Conservation (phyloP, 257 asterid genomes). For the Solanum lycopersicoides region DNA sequence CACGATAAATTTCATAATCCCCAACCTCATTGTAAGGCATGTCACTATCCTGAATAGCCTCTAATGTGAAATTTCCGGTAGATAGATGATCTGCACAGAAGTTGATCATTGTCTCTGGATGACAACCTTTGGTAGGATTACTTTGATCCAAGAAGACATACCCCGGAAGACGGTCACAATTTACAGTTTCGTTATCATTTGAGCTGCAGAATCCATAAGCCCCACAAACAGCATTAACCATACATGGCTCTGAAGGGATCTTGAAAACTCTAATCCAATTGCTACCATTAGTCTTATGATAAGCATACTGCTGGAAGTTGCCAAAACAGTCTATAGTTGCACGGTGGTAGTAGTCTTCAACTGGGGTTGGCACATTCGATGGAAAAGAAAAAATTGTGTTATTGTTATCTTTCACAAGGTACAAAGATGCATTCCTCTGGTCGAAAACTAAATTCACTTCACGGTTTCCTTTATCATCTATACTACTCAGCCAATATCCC, state of each 20-base stretch:
- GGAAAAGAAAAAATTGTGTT: background rate
- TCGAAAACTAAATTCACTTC: background rate
- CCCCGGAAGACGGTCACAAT: background rate
- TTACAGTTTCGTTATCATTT: background rate
- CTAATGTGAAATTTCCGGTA: background rate
- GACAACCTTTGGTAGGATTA: background rate
- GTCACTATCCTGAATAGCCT: background rate
- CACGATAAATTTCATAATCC: background rate
- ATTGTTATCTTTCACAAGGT: background rate
- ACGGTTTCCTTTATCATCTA: background rate
- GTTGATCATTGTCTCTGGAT: background rate
- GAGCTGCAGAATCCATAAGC: constrained; percentile 3
- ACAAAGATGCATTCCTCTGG: background rate
- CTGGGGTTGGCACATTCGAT: background rate
- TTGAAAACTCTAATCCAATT: background rate
- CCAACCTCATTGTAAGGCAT: background rate
- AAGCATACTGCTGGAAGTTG: background rate
- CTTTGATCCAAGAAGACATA: background rate
- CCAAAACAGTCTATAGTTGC: background rate
- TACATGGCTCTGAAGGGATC: background rate
- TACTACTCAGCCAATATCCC: background rate
- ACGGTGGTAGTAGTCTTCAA: background rate
- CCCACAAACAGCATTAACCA: background rate
- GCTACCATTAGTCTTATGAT: background rate
- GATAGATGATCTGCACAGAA: background rate